These are phyloP conservation scores for Umbelopsis sp. DNA, from an alignment of 192 early-diverging fungal species.

Conservation along the genomic window DNA sequence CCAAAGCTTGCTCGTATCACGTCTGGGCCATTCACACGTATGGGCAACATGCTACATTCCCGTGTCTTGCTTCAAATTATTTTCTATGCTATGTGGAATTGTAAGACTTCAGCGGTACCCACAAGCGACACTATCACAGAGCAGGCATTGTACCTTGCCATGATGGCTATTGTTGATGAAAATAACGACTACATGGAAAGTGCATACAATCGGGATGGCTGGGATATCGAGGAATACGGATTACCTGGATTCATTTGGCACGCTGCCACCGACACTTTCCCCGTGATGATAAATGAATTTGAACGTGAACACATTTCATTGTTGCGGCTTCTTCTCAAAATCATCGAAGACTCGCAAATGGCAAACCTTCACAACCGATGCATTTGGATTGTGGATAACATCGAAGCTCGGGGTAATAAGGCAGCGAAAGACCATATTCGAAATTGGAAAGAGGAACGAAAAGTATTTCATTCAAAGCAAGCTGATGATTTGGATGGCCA, in stretches of 20 bases:
- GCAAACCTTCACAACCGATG: conserved; percentile 75
- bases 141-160: conserved; percentile 75
- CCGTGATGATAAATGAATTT: conserved; percentile 30
- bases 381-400: conserved; percentile 67
- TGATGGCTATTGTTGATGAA: conserved; percentile 69
- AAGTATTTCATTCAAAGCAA: neutral
- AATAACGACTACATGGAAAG: conserved; percentile 39
- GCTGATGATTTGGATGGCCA: neutral
- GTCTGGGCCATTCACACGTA: conserved; percentile 65
- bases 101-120: conserved; percentile 32
- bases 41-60: conserved; percentile 75
- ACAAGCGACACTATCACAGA: conserved; percentile 75
- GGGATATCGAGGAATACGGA: conserved; percentile 21
- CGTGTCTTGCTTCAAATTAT: conserved; percentile 76
- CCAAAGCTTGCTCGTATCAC: conserved; percentile 57
- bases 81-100: conserved; percentile 78
- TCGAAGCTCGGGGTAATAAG: conserved; percentile 64
- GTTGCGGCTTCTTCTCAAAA: conserved; percentile 68
- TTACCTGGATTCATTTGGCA: conserved; percentile 50
- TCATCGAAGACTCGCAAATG: conserved; percentile 70
- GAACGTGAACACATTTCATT: conserved; percentile 58
- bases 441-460: conserved; percentile 31
- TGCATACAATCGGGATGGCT: conserved; percentile 14
- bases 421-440: conserved; percentile 42
- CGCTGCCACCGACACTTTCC: conserved; percentile 47